Evolutionary conservation across 305 asterid species (phyloP).

Genomic region (Euphrasia arctica): DNA sequence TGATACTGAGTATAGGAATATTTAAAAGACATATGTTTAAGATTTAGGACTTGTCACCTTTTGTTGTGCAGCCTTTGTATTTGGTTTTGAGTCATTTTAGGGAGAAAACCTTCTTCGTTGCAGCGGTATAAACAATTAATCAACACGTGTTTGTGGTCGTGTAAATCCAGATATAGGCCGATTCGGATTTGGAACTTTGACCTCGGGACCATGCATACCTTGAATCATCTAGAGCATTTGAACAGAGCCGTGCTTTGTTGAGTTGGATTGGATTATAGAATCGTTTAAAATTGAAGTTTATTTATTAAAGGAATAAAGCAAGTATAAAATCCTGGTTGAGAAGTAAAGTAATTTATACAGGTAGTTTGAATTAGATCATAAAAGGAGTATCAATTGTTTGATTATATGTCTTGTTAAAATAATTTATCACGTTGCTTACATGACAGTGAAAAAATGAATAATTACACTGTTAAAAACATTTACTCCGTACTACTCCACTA

Average conservation of each 20-base stretch:
- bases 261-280: slow-evolving; percentile 47
- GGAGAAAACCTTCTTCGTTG: not conserved
- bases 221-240: not conserved
- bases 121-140: not conserved
- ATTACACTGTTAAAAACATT: too few species aligned
- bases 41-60: slow-evolving; percentile 45
- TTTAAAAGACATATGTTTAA: slow-evolving; percentile 29
- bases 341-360: slow-evolving; percentile 11
- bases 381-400: not conserved
- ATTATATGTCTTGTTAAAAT: too few species aligned
- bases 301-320: slow-evolving; percentile 38
- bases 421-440: too few species aligned
- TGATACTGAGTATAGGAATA: slow-evolving; percentile 47
- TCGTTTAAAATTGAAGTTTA: slow-evolving; percentile 18
- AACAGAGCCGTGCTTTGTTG: slow-evolving; percentile 22
- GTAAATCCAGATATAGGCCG: not conserved
- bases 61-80: slow-evolving; percentile 36
- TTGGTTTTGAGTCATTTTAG: slow-evolving; percentile 36
- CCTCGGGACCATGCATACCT: not conserved
- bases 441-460: too few species aligned
- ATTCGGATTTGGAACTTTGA: not conserved
- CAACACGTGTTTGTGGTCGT: too few species aligned
- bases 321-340: slow-evolving; percentile 22
- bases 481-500: too few species aligned
- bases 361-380: slow-evolving; percentile 1